A percentile compares a stretch with the other conserved stretches of the same genome.
Conservation (phyloP, 2,329 filamentous ascomycete genomes). For the Calonectria honghensis region DNA sequence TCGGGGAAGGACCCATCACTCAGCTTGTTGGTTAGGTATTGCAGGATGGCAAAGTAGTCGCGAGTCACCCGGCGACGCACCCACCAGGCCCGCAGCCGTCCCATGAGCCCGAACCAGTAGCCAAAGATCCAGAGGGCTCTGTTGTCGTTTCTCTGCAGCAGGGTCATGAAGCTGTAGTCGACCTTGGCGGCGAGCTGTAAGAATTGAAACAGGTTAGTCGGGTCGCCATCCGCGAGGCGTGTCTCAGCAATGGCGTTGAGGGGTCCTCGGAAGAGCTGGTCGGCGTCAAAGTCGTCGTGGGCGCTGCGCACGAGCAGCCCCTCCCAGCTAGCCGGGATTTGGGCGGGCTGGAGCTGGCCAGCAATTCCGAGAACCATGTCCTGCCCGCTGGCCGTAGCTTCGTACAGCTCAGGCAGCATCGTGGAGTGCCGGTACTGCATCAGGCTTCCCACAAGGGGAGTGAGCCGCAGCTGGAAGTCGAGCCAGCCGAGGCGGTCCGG, state of each 20-base stretch:
- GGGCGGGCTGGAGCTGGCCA: conserved; percentile 25
- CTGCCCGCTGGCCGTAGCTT: conserved; percentile 21
- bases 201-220: conserved; percentile 20
- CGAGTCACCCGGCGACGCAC: conserved; percentile 27
- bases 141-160: conserved; percentile 8
- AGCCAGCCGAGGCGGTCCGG: conserved; percentile 30
- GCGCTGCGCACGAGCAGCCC: conserved; percentile 17
- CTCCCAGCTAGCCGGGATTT: conserved; percentile 19
- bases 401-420: conserved; percentile 26
- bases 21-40: not conserved
- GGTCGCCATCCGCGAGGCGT: not conserved
- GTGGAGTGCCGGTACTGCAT: conserved; percentile 10
- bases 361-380: not conserved
- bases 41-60: conserved; percentile 14
- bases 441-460: conserved; percentile 6
- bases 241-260: conserved; percentile 19
- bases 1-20: not conserved
- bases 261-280: conserved; percentile 11
- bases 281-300: conserved; percentile 22
- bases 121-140: conserved; percentile 30
- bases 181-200: conserved; percentile 25
- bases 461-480: conserved; percentile 20
- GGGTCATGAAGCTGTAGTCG: not conserved
- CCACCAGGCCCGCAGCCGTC: conserved; percentile 26
- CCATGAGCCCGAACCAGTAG: conserved; percentile 31